phyloP scores from a whole-genome alignment of 257 asterid genomes.

The Cruciata laevipes region DNA sequence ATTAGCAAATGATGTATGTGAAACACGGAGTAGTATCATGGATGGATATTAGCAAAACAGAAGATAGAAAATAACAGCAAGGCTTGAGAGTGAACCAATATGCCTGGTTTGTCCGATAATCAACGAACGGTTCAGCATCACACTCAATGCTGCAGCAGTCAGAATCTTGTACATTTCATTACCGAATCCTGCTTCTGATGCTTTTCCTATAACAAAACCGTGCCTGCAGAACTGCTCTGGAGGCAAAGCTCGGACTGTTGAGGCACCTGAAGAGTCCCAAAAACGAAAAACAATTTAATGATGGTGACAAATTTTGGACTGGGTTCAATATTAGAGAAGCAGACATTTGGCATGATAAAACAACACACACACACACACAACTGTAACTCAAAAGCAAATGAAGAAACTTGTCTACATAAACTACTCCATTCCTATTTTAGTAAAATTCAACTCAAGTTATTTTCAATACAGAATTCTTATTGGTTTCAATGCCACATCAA shows the following conservation, averaged over 20 bases:
- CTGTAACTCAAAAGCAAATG: neutral
- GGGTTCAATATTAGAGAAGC: neutral
- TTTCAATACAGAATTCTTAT: neutral
- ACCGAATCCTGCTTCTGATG: slow-evolving; percentile 98
- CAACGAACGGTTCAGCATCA: slow-evolving; percentile 96
- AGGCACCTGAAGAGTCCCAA: slow-evolving; percentile 48
- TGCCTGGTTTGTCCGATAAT: slow-evolving; percentile 99
- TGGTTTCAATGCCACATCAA: neutral
- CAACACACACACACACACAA: no score
- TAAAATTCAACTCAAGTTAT: no score
- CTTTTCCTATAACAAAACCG: slow-evolving; percentile 88
- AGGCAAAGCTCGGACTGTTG: slow-evolving; percentile 57
- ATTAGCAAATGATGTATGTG: neutral
- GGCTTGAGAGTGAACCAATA: slow-evolving; percentile 93
- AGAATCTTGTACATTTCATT: slow-evolving; percentile 91
- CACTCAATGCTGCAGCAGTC: slow-evolving; percentile 90
- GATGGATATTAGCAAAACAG: slow-evolving; percentile 8
- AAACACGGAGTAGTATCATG: neutral
- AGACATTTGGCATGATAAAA: no score
- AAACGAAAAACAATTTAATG: neutral
- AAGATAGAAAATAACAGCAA: slow-evolving; percentile 41
- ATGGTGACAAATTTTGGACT: neutral
- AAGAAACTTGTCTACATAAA: no score
- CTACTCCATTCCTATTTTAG: no score
- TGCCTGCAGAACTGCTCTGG: slow-evolving; percentile 81